phyloP scores from a whole-genome alignment of 2,329 filamentous ascomycete genomes.

The Coleophoma cylindrospora region DNA sequence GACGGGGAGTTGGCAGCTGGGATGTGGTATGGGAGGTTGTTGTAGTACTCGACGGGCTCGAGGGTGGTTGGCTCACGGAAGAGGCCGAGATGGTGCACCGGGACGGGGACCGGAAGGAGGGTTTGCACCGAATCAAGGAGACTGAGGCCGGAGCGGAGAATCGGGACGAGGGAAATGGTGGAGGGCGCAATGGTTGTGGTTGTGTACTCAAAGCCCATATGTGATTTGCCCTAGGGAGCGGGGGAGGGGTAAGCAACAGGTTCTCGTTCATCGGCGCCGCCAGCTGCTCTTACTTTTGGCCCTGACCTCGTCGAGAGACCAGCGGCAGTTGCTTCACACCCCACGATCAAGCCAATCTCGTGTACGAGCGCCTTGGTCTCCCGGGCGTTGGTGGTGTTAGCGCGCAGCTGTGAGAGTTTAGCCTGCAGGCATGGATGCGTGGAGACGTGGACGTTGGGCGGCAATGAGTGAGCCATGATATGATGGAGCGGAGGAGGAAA shows the following conservation, averaged over 20 bases:
- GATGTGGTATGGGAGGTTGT: conserved; percentile 80
- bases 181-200: conserved; percentile 56
- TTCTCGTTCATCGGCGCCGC: too few relatives aligned
- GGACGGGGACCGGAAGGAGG: conserved; percentile 73
- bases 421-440: conserved; percentile 79
- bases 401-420: conserved; percentile 88
- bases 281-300: conserved; percentile 49
- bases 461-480: conserved; percentile 34
- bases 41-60: conserved; percentile 94
- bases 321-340: conserved; percentile 70
- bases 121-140: conserved; percentile 84
- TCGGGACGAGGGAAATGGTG: conserved; percentile 76
- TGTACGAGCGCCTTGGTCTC: conserved; percentile 80
- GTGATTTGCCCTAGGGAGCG: conserved; percentile 61
- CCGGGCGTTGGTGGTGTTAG: conserved; percentile 59
- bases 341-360: conserved; percentile 80
- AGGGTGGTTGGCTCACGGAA: conserved; percentile 87
- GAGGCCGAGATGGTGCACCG: conserved; percentile 89
- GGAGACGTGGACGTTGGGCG: conserved; percentile 70
- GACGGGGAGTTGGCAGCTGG: conserved; percentile 33
- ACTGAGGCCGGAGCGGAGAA: conserved; percentile 84
- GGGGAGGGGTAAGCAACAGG: too few relatives aligned
- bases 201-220: conserved; percentile 72
- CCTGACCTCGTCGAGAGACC: conserved; percentile 52
- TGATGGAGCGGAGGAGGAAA: conserved; percentile 3